Evolutionary conservation across 2,329 filamentous ascomycete genomes (phyloP), one percentile per base, ranked within the genome.

Genomic region (Lizonia empirigonia): DNA sequence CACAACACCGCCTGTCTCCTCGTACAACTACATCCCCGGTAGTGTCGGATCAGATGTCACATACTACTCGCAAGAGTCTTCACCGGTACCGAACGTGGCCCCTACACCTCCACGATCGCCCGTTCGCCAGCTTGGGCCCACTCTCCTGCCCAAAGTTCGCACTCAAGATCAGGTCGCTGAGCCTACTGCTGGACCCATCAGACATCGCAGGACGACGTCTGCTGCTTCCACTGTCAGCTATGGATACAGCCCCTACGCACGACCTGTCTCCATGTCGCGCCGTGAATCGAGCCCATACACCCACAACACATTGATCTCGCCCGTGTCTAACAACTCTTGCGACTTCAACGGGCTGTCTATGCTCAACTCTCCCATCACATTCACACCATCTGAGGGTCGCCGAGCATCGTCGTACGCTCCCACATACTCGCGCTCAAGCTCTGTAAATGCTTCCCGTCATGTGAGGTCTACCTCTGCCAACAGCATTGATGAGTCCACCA

Each of bases 81-180:
- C 83, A 26, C 83, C 83, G 34, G 88, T 88, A 70, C 79, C 85
- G 63, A 81, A 83, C 76, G 89, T 87, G 16, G 80, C 82, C 60
- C 79, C 84, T 63, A 91, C 88, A 10, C 89, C 89, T 44, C 82
- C 81, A 44, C 80, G 82, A 58, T 88, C 89, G 26, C 89, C 90
- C 53, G 83, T 92, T 62, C 83, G 86, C 55, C 87, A 90, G 55
- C 87, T 91, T 75, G 90, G 90, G 44, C 90, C 90, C 42, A 79
- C 90, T 39, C 79, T 96, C 53, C 80, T 96, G 24, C 91, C 91
- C 67, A 94, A 91, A 81, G 92, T 95, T 76, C 84, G 91, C 55
- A 84, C 84, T 32, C 91, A 94, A 75, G 91, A 96, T 75, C 88
- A 93, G 74, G 81, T 87, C 55, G 83, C 91, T 55, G 84, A 86